These are phyloP conservation scores for Arabidopsis suecica DNA, from an alignment of 345 rosid species.

Conservation along the genomic window DNA sequence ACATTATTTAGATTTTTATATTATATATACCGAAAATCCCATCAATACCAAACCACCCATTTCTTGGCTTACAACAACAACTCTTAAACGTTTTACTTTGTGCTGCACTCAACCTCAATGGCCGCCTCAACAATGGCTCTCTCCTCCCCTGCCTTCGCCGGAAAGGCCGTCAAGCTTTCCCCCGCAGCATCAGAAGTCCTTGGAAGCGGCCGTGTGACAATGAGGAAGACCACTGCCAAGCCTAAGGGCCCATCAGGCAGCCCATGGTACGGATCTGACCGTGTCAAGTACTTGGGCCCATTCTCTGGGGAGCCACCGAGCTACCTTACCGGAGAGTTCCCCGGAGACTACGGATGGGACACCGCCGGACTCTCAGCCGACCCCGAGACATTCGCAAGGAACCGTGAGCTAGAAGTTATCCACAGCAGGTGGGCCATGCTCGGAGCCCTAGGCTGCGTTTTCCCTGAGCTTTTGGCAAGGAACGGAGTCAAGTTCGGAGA, in stretches of 20 bases:
- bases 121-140: slow-evolving; percentile 74
- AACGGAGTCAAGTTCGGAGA: slow-evolving; percentile 81
- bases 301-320: slow-evolving; percentile 59
- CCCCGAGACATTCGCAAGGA: slow-evolving; percentile 60
- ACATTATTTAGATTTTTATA: not conserved
- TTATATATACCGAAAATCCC: slow-evolving; percentile 18
- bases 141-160: slow-evolving; percentile 66
- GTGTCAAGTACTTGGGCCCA: slow-evolving; percentile 81
- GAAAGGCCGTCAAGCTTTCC: slow-evolving; percentile 57
- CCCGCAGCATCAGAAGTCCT: slow-evolving; percentile 52
- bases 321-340: slow-evolving; percentile 75
- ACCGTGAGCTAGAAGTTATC: slow-evolving; percentile 58
- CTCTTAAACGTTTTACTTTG: slow-evolving; percentile 33
- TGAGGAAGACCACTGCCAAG: slow-evolving; percentile 54
- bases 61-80: slow-evolving; percentile 37
- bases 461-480: slow-evolving; percentile 61
- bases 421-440: slow-evolving; percentile 60
- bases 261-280: slow-evolving; percentile 78
- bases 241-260: slow-evolving; percentile 53
- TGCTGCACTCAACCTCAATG: slow-evolving; percentile 44
- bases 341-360: slow-evolving; percentile 72
- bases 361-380: slow-evolving; percentile 60
- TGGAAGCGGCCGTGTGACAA: slow-evolving; percentile 61
- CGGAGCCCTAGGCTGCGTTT: slow-evolving; percentile 57
- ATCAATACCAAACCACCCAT: slow-evolving; percentile 37